These are phyloP conservation scores for Verruconis gallopava DNA, from an alignment of 2,329 filamentous ascomycete genomes.

Conservation along the genomic window DNA sequence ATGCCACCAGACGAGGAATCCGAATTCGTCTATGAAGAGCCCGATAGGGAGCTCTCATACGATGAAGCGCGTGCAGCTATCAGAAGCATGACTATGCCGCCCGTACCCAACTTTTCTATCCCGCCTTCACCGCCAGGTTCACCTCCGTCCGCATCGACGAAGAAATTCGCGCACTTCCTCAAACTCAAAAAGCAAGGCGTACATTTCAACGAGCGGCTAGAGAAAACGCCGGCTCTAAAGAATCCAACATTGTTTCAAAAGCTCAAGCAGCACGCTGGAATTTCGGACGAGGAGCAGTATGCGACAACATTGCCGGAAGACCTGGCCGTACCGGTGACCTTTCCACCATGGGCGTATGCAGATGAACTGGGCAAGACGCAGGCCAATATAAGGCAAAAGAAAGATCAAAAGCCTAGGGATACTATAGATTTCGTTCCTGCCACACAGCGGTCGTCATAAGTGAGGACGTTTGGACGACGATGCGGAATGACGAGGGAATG, in stretches of 20 bases:
- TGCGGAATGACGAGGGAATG: too few species aligned
- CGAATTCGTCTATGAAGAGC: neutral
- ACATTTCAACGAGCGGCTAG: conserved; percentile 67
- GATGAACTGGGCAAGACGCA: conserved; percentile 30
- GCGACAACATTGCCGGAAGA: conserved; percentile 39
- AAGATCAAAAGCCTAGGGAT: conserved; percentile 16
- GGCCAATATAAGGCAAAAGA: conserved; percentile 22
- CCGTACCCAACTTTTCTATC: conserved; percentile 59
- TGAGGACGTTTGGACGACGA: too few species aligned
- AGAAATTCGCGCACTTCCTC: conserved; percentile 63
- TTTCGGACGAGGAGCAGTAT: conserved; percentile 50
- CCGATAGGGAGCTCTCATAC: conserved; percentile 49
- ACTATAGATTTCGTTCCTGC: conserved; percentile 20
- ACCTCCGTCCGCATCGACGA: conserved; percentile 35
- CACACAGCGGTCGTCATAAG: too few species aligned
- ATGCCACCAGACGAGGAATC: neutral
- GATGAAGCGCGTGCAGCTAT: conserved; percentile 50
- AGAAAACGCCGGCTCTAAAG: conserved; percentile 50
- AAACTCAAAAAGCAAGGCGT: conserved; percentile 61
- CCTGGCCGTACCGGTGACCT: conserved; percentile 26
- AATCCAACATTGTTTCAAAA: conserved; percentile 64
- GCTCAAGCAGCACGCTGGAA: conserved; percentile 54
- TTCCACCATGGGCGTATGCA: conserved; percentile 30
- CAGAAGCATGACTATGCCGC: conserved; percentile 61
- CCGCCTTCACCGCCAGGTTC: conserved; percentile 56